Percentiles rank a stretch among this genome's conserved stretches.
These are phyloP conservation scores for Chlamydomonas sp. DNA, from an alignment of 139 green algal species.

Conservation along the genomic window DNA sequence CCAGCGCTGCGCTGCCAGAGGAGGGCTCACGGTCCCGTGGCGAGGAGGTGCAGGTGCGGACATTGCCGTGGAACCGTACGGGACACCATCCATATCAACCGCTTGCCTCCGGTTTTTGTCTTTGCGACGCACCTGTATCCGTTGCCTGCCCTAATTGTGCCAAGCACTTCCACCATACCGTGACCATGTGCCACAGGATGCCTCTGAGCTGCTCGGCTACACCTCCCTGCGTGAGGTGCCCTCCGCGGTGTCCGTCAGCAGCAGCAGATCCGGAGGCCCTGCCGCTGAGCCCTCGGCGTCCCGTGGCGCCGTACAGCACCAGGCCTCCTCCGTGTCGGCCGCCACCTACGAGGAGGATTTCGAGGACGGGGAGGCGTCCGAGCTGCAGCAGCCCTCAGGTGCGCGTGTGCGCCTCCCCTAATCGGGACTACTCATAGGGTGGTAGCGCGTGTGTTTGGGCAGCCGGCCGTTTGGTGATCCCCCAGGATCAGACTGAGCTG, in stretches of 20 bases:
- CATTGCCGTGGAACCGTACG: neutral
- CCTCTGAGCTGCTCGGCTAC: neutral
- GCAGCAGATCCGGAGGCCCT: neutral
- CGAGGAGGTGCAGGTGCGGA: neutral
- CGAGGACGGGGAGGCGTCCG: constrained; percentile 3
- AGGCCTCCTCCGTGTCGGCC: constrained; percentile 11
- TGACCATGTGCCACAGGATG: neutral
- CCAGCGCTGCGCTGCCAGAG: too few relatives aligned
- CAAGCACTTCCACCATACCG: neutral
- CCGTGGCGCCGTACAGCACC: neutral
- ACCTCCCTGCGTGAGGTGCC: constrained; percentile 6
- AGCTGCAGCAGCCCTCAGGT: neutral
- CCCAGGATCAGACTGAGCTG: too few relatives aligned
- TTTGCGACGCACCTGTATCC: too few relatives aligned
- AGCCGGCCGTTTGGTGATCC: too few relatives aligned
- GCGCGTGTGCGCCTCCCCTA: neutral
- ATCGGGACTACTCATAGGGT: neutral
- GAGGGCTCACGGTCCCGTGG: too few relatives aligned
- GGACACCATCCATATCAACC: too few relatives aligned
- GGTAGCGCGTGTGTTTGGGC: too few relatives aligned
- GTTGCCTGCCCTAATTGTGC: too few relatives aligned
- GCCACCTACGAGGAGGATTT: constrained; percentile 35
- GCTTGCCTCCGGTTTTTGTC: too few relatives aligned
- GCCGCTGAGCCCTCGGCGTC: neutral
- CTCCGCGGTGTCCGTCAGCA: neutral